phyloP scores from a whole-genome alignment of 306 rosid species.

The Vigna mungo region DNA sequence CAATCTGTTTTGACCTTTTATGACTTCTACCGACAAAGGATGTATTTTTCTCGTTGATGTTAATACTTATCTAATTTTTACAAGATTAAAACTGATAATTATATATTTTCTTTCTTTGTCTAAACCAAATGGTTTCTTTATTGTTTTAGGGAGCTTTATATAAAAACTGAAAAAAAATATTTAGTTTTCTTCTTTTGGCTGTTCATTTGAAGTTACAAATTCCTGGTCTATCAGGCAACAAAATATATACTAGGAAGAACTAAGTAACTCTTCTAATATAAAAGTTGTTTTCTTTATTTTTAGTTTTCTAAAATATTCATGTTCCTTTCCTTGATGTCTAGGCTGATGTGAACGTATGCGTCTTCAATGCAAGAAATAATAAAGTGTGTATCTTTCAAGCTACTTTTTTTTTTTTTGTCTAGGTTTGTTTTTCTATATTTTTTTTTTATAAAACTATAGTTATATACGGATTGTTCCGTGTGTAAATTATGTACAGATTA shows the following conservation, averaged over 20 bases:
- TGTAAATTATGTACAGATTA: no score
- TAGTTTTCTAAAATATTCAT: slow-evolving; percentile 42
- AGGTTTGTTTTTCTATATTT: no score
- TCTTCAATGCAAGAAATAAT: slow-evolving; percentile 89
- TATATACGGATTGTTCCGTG: no score
- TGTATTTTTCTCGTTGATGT: slow-evolving; percentile 19
- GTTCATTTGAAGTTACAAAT: slow-evolving; percentile 13
- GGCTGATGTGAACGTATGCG: slow-evolving; percentile 99
- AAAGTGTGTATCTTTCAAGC: no score
- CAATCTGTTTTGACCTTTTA: slow-evolving; percentile 24
- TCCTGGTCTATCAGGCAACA: slow-evolving; percentile 27
- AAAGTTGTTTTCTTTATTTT: slow-evolving; percentile 32
- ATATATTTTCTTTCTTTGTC: slow-evolving; percentile 26
- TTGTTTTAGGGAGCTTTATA: neutral
- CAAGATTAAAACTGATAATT: slow-evolving; percentile 24
- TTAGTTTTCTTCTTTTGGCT: slow-evolving; percentile 23
- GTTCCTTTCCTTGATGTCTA: slow-evolving; percentile 42
- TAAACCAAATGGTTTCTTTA: slow-evolving; percentile 27
- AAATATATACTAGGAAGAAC: slow-evolving; percentile 37
- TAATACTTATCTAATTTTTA: slow-evolving; percentile 16
- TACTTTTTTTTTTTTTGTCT: no score
- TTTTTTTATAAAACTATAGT: no score
- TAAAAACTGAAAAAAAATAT: slow-evolving; percentile 13
- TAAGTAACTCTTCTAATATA: slow-evolving; percentile 25
- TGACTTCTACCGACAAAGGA: slow-evolving; percentile 30